Evolutionary conservation across 441 rosid species (phyloP).

Genomic region (Adansonia rubrostipa): DNA sequence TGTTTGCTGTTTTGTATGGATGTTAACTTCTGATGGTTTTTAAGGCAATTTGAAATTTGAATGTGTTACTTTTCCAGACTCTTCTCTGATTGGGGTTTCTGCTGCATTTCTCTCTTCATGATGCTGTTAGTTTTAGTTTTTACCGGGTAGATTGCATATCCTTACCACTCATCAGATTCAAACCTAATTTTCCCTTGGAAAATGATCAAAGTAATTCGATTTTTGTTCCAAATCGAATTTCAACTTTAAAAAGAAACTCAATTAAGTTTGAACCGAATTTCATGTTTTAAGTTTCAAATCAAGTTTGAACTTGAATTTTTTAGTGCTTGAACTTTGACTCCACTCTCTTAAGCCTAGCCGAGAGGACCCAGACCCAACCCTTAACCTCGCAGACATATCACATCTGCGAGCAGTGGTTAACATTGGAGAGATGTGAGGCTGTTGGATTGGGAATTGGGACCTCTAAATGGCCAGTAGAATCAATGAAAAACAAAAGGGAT

Average conservation of each 20-base stretch:
- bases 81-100: not conserved
- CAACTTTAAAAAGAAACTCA: too few species aligned
- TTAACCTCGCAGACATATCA: not conserved
- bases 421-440: not conserved
- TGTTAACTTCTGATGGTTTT: not conserved
- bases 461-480: not conserved
- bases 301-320: too few species aligned
- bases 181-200: not conserved
- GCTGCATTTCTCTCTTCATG: not conserved
- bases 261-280: too few species aligned
- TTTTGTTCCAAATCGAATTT: too few species aligned
- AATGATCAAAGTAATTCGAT: too few species aligned
- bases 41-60: not conserved
- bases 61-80: not conserved
- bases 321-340: not conserved
- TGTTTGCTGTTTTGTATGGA: too few species aligned
- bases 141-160: not conserved
- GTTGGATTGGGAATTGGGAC: not conserved
- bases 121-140: not conserved
- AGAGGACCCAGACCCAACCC: not conserved
- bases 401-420: not conserved
- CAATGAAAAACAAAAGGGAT: not conserved
- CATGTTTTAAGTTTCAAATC: too few species aligned
- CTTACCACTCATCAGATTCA: not conserved
- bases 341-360: too few species aligned